Evolutionary conservation across 2,329 filamentous ascomycete genomes (phyloP).

Genomic region (Pestalotiopsis sp.): DNA sequence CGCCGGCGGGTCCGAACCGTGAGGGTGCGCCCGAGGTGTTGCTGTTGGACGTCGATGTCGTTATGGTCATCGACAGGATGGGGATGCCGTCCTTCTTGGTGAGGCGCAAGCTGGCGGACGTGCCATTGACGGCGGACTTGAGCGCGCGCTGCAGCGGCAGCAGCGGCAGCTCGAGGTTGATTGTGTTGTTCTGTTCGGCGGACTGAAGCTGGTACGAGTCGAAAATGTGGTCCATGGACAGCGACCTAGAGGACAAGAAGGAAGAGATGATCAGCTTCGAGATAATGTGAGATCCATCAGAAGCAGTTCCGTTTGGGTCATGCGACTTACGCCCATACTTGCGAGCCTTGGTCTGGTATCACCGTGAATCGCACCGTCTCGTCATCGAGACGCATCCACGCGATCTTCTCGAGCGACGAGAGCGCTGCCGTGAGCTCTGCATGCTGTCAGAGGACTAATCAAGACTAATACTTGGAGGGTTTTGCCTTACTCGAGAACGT

Average conservation of each 20-base stretch:
- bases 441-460: neutral
- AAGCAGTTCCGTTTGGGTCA: neutral
- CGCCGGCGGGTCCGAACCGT: constrained; percentile 26
- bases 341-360: constrained; percentile 89
- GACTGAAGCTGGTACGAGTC: constrained; percentile 84
- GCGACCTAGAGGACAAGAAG: constrained; percentile 40
- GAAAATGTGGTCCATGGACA: constrained; percentile 82
- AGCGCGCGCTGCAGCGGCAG: constrained; percentile 86
- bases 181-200: constrained; percentile 78
- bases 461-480: neutral
- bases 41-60: constrained; percentile 66
- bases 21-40: constrained; percentile 41
- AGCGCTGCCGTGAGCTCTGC: constrained; percentile 66
- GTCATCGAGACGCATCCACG: constrained; percentile 88
- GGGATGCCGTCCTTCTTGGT: constrained; percentile 92
- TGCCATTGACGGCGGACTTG: constrained; percentile 80
- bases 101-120: constrained; percentile 80
- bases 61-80: constrained; percentile 86
- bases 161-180: constrained; percentile 96
- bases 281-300: neutral
- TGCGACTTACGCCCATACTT: constrained; percentile 85
- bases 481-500: constrained; percentile 61
- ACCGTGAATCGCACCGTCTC: constrained; percentile 91
- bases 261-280: neutral
- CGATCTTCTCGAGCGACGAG: constrained; percentile 75